Evolutionary conservation across 2,329 filamentous ascomycete species (phyloP).

Genomic region (Hypoxylon sp.): DNA sequence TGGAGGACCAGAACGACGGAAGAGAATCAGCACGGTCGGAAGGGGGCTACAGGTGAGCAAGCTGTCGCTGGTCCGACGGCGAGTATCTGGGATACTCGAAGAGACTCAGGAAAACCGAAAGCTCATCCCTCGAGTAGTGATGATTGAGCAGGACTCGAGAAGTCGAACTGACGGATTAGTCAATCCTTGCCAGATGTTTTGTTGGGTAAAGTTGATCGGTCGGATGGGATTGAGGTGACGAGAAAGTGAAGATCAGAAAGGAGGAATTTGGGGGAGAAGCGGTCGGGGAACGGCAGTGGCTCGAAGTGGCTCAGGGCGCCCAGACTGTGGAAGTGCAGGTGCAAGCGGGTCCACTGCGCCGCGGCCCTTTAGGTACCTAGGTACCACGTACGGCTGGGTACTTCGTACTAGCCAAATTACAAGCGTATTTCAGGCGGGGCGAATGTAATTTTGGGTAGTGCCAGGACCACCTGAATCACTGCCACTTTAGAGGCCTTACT

Average conservation of each 20-base stretch:
- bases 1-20: slow-evolving; percentile 27
- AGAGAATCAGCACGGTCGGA: slow-evolving; percentile 36
- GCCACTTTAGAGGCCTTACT: slow-evolving; percentile 39
- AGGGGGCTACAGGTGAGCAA: slow-evolving; percentile 20
- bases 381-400: slow-evolving; percentile 15
- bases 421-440: slow-evolving; percentile 38
- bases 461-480: slow-evolving; percentile 36
- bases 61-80: slow-evolving; percentile 42
- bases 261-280: slow-evolving; percentile 52
- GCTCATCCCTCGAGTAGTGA: slow-evolving; percentile 50
- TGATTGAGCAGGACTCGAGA: slow-evolving; percentile 45
- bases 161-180: slow-evolving; percentile 47
- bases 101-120: slow-evolving; percentile 43
- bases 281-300: slow-evolving; percentile 50
- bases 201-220: slow-evolving; percentile 48
- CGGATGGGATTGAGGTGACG: slow-evolving; percentile 43
- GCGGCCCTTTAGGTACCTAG: slow-evolving; percentile 26
- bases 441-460: slow-evolving; percentile 42
- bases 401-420: slow-evolving; percentile 40
- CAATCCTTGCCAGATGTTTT: slow-evolving; percentile 48
- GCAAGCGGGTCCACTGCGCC: slow-evolving; percentile 27
- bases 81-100: slow-evolving; percentile 54
- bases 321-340: slow-evolving; percentile 15
- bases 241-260: slow-evolving; percentile 53
- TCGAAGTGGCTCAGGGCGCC: slow-evolving; percentile 27